A percentile compares a stretch with the other conserved stretches of the same genome.
phyloP scores from a whole-genome alignment of 2,329 filamentous ascomycete species.

The Biscogniauxia marginata region DNA sequence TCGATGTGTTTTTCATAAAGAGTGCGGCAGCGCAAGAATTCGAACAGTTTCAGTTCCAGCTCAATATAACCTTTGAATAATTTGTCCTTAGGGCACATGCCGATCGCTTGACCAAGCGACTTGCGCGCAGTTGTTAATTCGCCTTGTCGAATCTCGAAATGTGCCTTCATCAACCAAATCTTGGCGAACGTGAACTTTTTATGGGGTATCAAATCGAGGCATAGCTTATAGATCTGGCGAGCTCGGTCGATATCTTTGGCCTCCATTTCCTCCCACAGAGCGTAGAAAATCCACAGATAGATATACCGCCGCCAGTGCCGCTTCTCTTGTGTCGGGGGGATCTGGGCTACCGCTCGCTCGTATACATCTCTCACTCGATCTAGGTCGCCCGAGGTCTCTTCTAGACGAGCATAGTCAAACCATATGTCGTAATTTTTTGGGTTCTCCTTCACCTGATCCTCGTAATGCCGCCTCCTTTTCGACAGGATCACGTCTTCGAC shows the following conservation, averaged over 20 bases:
- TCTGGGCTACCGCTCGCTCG: constrained; percentile 91
- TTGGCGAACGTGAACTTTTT: constrained; percentile 98
- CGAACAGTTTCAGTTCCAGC: constrained; percentile 88
- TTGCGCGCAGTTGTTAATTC: constrained; percentile 80
- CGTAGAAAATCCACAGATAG: constrained; percentile 97
- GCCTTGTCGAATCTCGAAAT: constrained; percentile 88
- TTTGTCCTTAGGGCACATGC: constrained; percentile 94
- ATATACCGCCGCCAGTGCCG: constrained; percentile 96
- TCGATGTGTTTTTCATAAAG: constrained; percentile 93
- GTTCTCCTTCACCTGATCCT: constrained; percentile 91
- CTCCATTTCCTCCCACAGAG: constrained; percentile 89
- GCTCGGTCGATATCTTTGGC: constrained; percentile 76
- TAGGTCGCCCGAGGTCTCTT: constrained; percentile 79
- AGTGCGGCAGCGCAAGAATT: constrained; percentile 86
- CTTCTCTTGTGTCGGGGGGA: constrained; percentile 94
- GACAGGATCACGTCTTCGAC: constrained; percentile 96
- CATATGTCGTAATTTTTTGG: constrained; percentile 95
- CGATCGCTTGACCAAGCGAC: constrained; percentile 83
- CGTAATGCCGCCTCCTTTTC: constrained; percentile 89
- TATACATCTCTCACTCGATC: constrained; percentile 90
- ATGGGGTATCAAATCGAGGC: constrained; percentile 84
- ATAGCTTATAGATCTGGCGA: constrained; percentile 87
- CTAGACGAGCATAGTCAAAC: constrained; percentile 91
- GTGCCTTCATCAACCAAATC: constrained; percentile 88
- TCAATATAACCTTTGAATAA: constrained; percentile 93